These are phyloP conservation scores for Naematelia encephala DNA, from an alignment of 768 basidiomycete species.

Conservation along the genomic window DNA sequence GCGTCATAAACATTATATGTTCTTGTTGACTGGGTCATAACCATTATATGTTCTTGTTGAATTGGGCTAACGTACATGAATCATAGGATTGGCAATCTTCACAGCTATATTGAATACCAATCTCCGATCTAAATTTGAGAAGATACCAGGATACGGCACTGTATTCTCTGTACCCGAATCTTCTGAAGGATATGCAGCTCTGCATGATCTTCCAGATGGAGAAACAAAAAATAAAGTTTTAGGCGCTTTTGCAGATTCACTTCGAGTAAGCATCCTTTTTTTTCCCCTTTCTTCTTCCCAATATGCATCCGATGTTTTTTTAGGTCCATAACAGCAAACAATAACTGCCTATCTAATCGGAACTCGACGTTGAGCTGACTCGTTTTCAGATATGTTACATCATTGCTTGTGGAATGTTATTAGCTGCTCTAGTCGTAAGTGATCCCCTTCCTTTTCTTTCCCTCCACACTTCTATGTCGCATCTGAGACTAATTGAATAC, in stretches of 20 bases:
- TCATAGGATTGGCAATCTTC: slow-evolving; percentile 40
- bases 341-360: too few species aligned
- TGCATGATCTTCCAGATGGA: slow-evolving; percentile 43
- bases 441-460: background rate
- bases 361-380: background rate
- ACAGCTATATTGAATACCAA: slow-evolving; percentile 43
- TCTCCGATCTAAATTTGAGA: slow-evolving; percentile 33
- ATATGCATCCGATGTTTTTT: too few species aligned
- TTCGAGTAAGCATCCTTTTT: slow-evolving; percentile 22
- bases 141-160: slow-evolving; percentile 44
- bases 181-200: slow-evolving; percentile 32
- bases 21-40: too few species aligned
- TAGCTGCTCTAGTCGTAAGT: slow-evolving; percentile 25
- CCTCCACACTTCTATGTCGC: too few species aligned
- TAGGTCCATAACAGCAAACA: too few species aligned
- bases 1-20: too few species aligned
- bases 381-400: slow-evolving; percentile 36
- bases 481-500: too few species aligned
- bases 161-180: slow-evolving; percentile 37
- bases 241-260: slow-evolving; percentile 41
- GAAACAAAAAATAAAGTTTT: slow-evolving; percentile 35
- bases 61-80: slow-evolving; percentile 5
- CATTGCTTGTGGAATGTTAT: slow-evolving; percentile 28
- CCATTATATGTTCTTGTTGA: too few species aligned
- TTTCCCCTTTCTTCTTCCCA: background rate